Evolutionary conservation across 169 alveolate genomes (phyloP).

Genomic region (Amoebophrya sp.): DNA sequence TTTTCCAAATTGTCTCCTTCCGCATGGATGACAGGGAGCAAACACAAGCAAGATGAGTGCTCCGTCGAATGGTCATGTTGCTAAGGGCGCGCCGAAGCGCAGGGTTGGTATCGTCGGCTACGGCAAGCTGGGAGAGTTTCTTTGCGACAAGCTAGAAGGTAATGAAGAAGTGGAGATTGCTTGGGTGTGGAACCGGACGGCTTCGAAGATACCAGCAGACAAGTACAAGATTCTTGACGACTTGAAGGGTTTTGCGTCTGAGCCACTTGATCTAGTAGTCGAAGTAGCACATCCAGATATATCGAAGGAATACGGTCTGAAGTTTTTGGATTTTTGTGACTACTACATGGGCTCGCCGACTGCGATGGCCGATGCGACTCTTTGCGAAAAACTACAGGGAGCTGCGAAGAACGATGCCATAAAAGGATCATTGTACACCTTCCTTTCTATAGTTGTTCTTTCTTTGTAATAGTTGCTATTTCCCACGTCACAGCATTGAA

Average conservation of each 20-base stretch:
- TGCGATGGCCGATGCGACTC: background rate
- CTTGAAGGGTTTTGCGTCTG: background rate
- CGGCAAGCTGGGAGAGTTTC: background rate
- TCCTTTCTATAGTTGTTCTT: too few species aligned
- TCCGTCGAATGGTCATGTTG: too few species aligned
- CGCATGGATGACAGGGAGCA: too few species aligned
- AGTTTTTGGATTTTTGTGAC: background rate
- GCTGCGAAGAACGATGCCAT: background rate
- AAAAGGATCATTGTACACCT: background rate
- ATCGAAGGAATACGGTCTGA: background rate
- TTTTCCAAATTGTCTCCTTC: too few species aligned
- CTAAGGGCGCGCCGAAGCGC: too few species aligned
- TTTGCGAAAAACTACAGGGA: background rate
- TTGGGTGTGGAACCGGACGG: conserved; percentile 17
- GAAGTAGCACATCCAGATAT: conserved; percentile 34
- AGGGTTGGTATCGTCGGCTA: background rate
- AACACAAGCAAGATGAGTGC: too few species aligned
- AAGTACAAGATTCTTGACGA: background rate
- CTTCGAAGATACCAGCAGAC: background rate
- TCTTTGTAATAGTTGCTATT: too few species aligned
- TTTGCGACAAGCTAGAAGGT: background rate
- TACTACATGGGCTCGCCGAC: conserved; percentile 30
- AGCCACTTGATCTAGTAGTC: background rate
- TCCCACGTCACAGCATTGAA: too few species aligned
- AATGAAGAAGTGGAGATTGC: background rate